phyloP scores from a whole-genome alignment of 23 red algal species.

The Chondrus crispus region DNA sequence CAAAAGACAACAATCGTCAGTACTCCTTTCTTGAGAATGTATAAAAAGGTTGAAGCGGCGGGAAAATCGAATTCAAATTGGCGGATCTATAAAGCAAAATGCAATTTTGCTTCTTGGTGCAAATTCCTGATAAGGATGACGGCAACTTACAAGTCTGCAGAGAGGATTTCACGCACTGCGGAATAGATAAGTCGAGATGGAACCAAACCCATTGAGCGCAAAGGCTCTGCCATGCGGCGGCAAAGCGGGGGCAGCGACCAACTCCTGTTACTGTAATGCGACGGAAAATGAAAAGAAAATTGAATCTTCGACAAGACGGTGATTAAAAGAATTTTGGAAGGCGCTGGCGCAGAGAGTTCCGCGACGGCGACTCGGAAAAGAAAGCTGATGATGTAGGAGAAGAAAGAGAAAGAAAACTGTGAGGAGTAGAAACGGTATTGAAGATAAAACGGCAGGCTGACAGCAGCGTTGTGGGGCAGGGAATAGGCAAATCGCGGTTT shows the following conservation, averaged over 20 bases:
- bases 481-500: background rate
- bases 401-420: background rate
- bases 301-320: background rate
- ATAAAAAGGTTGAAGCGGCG: slow-evolving; percentile 10
- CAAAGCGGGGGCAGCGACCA: background rate
- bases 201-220: slow-evolving; percentile 4
- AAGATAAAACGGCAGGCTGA: slow-evolving; percentile 10
- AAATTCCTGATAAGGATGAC: background rate
- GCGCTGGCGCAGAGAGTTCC: no score
- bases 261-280: background rate
- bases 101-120: background rate
- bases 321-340: background rate
- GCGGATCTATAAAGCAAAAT: background rate
- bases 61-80: slow-evolving; percentile 62
- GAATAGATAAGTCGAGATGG: background rate
- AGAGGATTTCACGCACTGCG: background rate
- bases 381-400: background rate
- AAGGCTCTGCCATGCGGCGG: background rate
- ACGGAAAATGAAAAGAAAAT: background rate
- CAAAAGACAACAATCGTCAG: background rate
- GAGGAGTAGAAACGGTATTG: background rate
- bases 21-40: background rate
- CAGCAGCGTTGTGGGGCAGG: background rate
- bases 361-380: no score
- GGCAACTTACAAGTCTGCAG: slow-evolving; percentile 12